A percentile compares a stretch with the other conserved stretches of the same genome.
Conservation (phyloP, 495 filamentous ascomycete genomes). For the Penicillium herquei region DNA sequence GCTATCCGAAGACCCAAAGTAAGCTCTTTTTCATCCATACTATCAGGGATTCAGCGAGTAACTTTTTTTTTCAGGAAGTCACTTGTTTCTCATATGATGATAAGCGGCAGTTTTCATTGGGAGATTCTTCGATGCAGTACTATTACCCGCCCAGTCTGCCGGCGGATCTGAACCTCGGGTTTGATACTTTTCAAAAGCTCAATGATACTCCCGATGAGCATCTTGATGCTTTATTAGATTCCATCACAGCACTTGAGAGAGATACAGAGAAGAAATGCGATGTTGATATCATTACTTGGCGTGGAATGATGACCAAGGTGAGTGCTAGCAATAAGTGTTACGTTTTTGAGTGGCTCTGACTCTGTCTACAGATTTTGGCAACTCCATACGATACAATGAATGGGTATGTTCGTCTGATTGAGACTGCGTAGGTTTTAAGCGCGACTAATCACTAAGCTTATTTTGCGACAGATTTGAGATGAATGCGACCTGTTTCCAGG, state of each 20-base stretch:
- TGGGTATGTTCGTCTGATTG: constrained; percentile 52
- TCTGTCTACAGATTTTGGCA: constrained; percentile 67
- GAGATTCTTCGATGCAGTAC: constrained; percentile 75
- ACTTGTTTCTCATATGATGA: constrained; percentile 89
- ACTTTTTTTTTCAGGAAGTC: constrained; percentile 61
- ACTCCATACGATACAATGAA: constrained; percentile 78
- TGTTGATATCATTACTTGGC: constrained; percentile 86
- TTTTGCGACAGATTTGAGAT: constrained; percentile 73
- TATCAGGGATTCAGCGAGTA: background rate
- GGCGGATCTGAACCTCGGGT: constrained; percentile 72
- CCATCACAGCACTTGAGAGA: constrained; percentile 70
- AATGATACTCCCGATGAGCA: constrained; percentile 84
- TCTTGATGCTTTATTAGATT: constrained; percentile 76
- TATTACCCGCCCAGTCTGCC: constrained; percentile 79
- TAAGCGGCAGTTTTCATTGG: constrained; percentile 70
- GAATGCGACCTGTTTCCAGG: constrained; percentile 89
- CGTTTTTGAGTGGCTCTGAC: background rate
- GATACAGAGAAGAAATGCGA: constrained; percentile 63
- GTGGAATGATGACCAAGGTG: constrained; percentile 98
- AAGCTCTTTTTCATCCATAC: constrained; percentile 15
- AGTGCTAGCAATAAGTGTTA: constrained; percentile 4
- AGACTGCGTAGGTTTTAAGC: background rate
- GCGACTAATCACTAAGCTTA: background rate
- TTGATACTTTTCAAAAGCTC: constrained; percentile 77
- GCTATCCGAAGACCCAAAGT: constrained; percentile 69